Conservation (phyloP, 352 stramenopile genomes). For the Phytopythium delawarense region DNA sequence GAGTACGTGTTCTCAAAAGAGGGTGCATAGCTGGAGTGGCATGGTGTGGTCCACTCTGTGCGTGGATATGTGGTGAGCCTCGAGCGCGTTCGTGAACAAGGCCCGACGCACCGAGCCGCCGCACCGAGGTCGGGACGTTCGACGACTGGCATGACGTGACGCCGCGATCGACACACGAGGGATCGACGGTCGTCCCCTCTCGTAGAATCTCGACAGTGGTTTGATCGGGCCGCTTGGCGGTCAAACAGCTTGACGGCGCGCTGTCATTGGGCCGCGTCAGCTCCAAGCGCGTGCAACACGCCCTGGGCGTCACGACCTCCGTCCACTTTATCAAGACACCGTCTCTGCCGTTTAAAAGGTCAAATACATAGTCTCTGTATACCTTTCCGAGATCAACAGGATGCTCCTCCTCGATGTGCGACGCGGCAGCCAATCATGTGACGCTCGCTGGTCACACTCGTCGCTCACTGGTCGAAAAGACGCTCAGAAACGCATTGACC, state of each 20-base stretch:
- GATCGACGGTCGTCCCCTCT: too few relatives aligned
- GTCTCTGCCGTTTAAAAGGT: background rate
- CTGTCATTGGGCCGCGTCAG: constrained; percentile 2
- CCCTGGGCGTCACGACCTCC: background rate
- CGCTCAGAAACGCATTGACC: background rate
- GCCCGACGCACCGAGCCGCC: too few relatives aligned
- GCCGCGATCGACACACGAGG: too few relatives aligned
- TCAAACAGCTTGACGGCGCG: background rate
- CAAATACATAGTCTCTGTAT: background rate
- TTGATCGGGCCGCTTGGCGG: background rate
- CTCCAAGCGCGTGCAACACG: background rate
- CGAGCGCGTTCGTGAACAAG: too few relatives aligned
- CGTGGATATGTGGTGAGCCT: too few relatives aligned
- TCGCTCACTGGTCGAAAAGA: constrained; percentile 7
- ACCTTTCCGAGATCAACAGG: background rate
- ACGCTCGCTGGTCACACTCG: constrained; percentile 1
- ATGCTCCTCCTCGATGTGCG: background rate
- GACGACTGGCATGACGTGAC: too few relatives aligned
- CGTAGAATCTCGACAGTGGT: too few relatives aligned
- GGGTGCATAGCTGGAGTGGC: too few relatives aligned
- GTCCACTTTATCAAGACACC: background rate
- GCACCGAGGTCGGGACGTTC: too few relatives aligned
- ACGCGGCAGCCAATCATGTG: constrained; percentile 5
- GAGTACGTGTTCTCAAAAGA: background rate
- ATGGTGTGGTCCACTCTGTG: too few relatives aligned